phyloP scores from a whole-genome alignment of 140 eudicot species.

The Stevia rebaudiana region DNA sequence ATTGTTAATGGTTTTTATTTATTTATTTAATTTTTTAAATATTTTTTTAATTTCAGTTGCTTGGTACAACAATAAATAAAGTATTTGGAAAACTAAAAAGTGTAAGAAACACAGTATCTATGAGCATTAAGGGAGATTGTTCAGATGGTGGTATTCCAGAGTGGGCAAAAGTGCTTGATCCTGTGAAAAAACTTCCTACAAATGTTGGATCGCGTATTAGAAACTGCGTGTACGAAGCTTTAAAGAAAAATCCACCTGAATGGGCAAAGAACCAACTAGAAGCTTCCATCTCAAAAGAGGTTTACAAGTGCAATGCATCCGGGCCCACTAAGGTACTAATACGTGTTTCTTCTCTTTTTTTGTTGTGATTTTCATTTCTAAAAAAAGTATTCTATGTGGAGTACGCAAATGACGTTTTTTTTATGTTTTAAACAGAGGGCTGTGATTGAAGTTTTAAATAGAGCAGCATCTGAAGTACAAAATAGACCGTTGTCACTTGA shows the following conservation, averaged over 20 bases:
- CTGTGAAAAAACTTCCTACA: slow-evolving; percentile 50
- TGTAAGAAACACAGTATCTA: background rate
- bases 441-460: slow-evolving; percentile 41
- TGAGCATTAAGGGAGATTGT: background rate
- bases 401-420: background rate
- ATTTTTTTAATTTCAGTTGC: slow-evolving; percentile 38
- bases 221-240: slow-evolving; percentile 35
- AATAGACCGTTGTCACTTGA: slow-evolving; percentile 13
- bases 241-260: slow-evolving; percentile 50
- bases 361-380: slow-evolving; percentile 20
- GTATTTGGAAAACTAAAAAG: slow-evolving; percentile 34
- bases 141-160: slow-evolving; percentile 35
- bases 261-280: slow-evolving; percentile 50
- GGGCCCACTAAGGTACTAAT: slow-evolving; percentile 74
- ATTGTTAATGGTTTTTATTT: background rate
- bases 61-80: slow-evolving; percentile 53
- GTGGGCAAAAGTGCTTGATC: slow-evolving; percentile 53
- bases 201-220: slow-evolving; percentile 52
- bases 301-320: slow-evolving; percentile 60
- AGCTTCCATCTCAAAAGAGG: slow-evolving; percentile 48
- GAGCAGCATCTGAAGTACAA: slow-evolving; percentile 17
- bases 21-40: too few species aligned
- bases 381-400: slow-evolving; percentile 10
- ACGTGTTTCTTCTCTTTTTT: background rate
- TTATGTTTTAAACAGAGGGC: slow-evolving; percentile 42